Percentiles rank a stretch among this genome's conserved stretches.
These are phyloP conservation scores for Lactuca sativa DNA, from an alignment of 129 eudicot genomes.

Conservation along the genomic window DNA sequence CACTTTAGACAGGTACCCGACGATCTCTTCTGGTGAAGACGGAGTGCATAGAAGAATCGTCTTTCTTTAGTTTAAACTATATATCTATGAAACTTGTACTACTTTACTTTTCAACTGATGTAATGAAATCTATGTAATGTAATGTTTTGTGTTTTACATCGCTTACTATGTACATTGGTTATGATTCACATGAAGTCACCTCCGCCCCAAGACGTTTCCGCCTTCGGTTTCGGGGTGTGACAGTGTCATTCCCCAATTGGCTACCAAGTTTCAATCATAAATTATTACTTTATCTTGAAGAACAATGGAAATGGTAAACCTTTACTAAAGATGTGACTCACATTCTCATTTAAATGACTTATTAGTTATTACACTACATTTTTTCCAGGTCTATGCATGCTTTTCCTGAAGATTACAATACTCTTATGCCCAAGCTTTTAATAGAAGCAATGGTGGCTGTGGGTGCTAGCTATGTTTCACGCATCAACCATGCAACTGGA, in stretches of 20 bases:
- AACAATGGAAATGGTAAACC: conserved; percentile 96
- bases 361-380: conserved; percentile 9
- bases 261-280: conserved; percentile 87
- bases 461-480: conserved; percentile 75
- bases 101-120: too few species aligned
- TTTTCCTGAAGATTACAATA: conserved; percentile 90
- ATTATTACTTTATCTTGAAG: conserved; percentile 85
- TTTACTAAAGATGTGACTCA: conserved; percentile 5
- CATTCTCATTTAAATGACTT: conserved; percentile 18
- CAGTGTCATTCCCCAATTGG: conserved; percentile 78
- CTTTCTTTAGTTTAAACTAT: too few species aligned
- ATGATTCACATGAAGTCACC: too few species aligned
- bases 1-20: too few species aligned
- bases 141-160: too few species aligned
- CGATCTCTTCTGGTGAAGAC: too few species aligned
- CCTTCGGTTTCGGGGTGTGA: too few species aligned
- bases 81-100: too few species aligned
- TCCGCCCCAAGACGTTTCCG: too few species aligned
- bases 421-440: conserved; percentile 79
- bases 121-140: too few species aligned
- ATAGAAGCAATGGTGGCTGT: conserved; percentile 75
- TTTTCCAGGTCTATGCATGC: conserved; percentile 82
- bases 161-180: too few species aligned
- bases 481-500: conserved; percentile 87
- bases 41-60: too few species aligned